These are phyloP conservation scores for Lachancea fermentati DNA, from an alignment of 805 yeast genomes.

Conservation along the genomic window DNA sequence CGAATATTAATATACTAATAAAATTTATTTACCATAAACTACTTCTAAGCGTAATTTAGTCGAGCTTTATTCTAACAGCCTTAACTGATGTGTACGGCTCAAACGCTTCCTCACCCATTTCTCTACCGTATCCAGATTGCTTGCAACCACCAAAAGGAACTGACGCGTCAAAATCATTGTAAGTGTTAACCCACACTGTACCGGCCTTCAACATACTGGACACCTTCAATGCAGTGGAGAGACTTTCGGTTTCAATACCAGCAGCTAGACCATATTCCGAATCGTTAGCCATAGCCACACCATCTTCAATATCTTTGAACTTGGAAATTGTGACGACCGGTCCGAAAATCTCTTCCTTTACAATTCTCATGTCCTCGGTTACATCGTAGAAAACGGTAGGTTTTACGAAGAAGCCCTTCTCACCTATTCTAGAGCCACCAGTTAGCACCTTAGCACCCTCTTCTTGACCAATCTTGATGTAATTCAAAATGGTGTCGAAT, in stretches of 20 bases:
- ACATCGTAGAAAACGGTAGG: constrained; percentile 75
- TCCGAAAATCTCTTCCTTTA: constrained; percentile 73
- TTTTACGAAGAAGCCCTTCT: constrained; percentile 63
- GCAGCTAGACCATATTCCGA: constrained; percentile 77
- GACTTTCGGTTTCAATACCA: constrained; percentile 63
- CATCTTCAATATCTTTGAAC: constrained; percentile 64
- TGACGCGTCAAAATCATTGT: constrained; percentile 67
- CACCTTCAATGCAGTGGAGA: constrained; percentile 58
- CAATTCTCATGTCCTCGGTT: constrained; percentile 54
- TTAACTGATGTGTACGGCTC: constrained; percentile 71
- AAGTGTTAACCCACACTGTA: constrained; percentile 76
- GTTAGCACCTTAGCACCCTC: constrained; percentile 63
- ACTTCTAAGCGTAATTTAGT: constrained; percentile 4
- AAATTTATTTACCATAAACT: no score
- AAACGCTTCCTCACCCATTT: constrained; percentile 75
- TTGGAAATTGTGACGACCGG: constrained; percentile 70
- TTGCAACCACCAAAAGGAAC: constrained; percentile 82
- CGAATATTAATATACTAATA: no score
- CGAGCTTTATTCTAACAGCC: constrained; percentile 58
- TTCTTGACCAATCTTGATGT: constrained; percentile 58
- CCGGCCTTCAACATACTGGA: constrained; percentile 66
- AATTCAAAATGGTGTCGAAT: constrained; percentile 61
- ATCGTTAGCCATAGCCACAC: constrained; percentile 58
- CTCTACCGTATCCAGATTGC: constrained; percentile 80
- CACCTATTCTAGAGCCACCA: constrained; percentile 64